Evolutionary conservation across 192 early-diverging fungal species (phyloP).

Genomic region (Rhizoclosmatium sp.): DNA sequence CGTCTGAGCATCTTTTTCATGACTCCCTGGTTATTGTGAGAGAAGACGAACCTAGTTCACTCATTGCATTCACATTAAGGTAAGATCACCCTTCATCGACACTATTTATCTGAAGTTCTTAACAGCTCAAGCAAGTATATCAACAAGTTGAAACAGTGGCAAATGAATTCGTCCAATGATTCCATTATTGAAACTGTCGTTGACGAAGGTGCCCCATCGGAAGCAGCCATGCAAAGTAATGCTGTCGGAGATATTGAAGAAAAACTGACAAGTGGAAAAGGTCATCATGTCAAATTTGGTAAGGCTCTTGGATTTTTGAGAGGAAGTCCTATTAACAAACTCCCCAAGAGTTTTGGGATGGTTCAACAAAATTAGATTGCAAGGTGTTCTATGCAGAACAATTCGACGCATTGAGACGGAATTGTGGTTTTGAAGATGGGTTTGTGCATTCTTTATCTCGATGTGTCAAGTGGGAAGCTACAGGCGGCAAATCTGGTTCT

Average conservation of each 20-base stretch:
- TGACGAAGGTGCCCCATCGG: background rate
- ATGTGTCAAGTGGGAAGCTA: conserved; percentile 52
- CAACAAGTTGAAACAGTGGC: conserved; percentile 26
- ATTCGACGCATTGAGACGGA: conserved; percentile 52
- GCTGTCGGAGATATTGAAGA: conserved; percentile 63
- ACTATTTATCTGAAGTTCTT: background rate
- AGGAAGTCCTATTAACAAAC: background rate
- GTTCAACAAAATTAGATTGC: conserved; percentile 43
- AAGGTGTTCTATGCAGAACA: conserved; percentile 56
- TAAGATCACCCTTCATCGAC: background rate
- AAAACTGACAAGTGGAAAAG: conserved; percentile 70
- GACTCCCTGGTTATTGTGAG: conserved; percentile 51
- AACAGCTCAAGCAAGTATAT: conserved; percentile 27
- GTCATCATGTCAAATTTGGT: conserved; percentile 80
- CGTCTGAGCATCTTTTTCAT: conserved; percentile 86
- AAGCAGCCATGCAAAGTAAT: conserved; percentile 37
- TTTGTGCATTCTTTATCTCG: conserved; percentile 50
- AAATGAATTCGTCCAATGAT: conserved; percentile 23
- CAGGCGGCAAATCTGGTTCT: conserved; percentile 55
- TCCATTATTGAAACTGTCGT: background rate
- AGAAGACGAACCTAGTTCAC: conserved; percentile 59
- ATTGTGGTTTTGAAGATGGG: conserved; percentile 47
- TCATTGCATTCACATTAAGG: conserved; percentile 58
- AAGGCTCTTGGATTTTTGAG: conserved; percentile 34
- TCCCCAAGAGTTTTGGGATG: conserved; percentile 46